A percentile compares a stretch with the other conserved stretches of the same genome.
Evolutionary conservation across 208 protist species (phyloP).

Genomic region (Leishmania amazonensis): DNA sequence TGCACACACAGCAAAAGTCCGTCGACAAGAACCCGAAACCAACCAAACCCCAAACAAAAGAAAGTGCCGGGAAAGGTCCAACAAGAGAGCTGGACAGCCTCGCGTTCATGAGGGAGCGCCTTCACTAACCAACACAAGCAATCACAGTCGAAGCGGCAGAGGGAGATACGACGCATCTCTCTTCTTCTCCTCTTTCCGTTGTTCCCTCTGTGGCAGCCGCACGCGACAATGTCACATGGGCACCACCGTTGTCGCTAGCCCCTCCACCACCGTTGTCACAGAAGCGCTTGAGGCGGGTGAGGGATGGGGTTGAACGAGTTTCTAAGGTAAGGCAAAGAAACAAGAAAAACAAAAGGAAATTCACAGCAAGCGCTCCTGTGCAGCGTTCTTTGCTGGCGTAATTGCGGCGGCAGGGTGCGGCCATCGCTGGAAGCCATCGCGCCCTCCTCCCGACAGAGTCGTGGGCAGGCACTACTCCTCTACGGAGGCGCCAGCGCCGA

Average conservation of each 20-base stretch:
- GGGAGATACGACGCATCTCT: not conserved
- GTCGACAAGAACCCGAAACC: not conserved
- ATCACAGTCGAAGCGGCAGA: not conserved
- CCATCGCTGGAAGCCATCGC: not conserved
- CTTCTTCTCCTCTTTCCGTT: not conserved
- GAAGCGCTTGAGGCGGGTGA: not conserved
- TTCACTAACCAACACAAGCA: not conserved
- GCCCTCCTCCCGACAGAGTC: not conserved
- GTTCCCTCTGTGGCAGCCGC: not conserved
- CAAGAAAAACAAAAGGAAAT: not conserved
- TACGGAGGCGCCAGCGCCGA: constrained; percentile 27
- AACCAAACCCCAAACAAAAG: not conserved
- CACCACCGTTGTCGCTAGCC: not conserved
- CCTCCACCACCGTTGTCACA: too few relatives aligned
- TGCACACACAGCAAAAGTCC: not conserved
- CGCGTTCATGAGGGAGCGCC: not conserved
- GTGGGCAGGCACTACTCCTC: constrained; percentile 18
- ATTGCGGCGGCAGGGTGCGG: not conserved
- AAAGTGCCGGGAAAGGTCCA: not conserved
- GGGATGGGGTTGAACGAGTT: not conserved
- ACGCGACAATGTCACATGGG: not conserved
- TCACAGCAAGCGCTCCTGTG: not conserved
- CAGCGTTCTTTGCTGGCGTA: not conserved
- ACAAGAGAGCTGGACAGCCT: not conserved
- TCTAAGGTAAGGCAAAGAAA: not conserved